Percentiles rank a stretch among this genome's conserved stretches.
Conservation (phyloP, 177 flowering plant genomes). For the Vitis hybrid region DNA sequence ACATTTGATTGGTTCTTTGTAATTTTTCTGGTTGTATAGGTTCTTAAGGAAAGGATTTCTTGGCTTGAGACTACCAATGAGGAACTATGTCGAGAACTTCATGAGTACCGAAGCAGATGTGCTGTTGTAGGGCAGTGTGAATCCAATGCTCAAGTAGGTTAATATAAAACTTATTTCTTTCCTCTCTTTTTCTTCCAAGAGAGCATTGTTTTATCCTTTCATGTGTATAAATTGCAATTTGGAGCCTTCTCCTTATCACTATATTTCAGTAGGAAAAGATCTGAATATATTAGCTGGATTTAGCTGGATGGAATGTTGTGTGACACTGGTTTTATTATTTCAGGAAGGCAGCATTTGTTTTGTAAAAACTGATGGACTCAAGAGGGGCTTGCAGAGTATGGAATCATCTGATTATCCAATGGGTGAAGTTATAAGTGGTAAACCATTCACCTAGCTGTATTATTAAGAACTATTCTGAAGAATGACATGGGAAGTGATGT, state of each 20-base stretch:
- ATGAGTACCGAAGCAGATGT: conserved; percentile 62
- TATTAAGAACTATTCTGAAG: neutral
- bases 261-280: neutral
- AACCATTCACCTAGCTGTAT: neutral
- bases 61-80: conserved; percentile 94
- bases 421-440: conserved; percentile 60
- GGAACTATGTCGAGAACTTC: conserved; percentile 83
- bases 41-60: conserved; percentile 83
- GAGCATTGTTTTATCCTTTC: neutral
- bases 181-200: neutral
- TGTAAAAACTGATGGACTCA: conserved; percentile 66
- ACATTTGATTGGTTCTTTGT: neutral
- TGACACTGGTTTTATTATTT: conserved; percentile 4
- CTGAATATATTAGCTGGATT: neutral
- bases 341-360: conserved; percentile 52
- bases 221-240: neutral
- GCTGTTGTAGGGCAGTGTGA: conserved; percentile 42
- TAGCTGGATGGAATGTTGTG: neutral
- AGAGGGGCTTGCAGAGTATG: conserved; percentile 67
- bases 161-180: neutral
- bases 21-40: conserved; percentile 33
- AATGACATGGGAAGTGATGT: neutral
- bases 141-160: conserved; percentile 48
- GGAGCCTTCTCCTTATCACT: neutral
- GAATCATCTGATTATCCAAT: conserved; percentile 81